Evolutionary conservation across 2,329 filamentous ascomycete genomes (phyloP).

Genomic region (Emergomyces orientalis): DNA sequence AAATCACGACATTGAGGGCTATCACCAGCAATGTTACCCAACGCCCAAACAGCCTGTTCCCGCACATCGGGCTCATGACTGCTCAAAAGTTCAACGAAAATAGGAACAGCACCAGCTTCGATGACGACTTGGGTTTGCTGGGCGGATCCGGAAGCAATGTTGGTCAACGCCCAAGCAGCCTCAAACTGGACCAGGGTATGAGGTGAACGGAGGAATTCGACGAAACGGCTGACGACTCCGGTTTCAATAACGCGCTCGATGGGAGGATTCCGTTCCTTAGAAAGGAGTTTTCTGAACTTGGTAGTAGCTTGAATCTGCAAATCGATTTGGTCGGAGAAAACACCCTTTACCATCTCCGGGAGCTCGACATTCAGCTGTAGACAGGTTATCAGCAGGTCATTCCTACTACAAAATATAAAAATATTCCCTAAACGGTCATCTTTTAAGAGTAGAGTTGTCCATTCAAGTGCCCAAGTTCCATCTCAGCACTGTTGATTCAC

Average conservation of each 20-base stretch:
- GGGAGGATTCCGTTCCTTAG: conserved; percentile 96
- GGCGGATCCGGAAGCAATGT: conserved; percentile 95
- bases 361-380: conserved; percentile 88
- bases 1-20: conserved; percentile 97
- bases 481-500: background rate
- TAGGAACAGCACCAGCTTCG: conserved; percentile 93
- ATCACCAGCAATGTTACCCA: conserved; percentile 98
- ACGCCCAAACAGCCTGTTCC: conserved; percentile 96
- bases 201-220: conserved; percentile 94
- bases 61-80: conserved; percentile 96
- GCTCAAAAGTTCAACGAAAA: conserved; percentile 90
- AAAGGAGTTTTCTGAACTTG: conserved; percentile 95
- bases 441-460: background rate
- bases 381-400: conserved; percentile 1
- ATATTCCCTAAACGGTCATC: background rate
- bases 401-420: background rate
- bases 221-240: conserved; percentile 91
- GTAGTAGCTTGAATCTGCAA: conserved; percentile 95
- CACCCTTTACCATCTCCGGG: conserved; percentile 92
- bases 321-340: conserved; percentile 98
- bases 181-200: conserved; percentile 98
- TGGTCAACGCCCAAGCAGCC: conserved; percentile 97
- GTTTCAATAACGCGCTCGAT: conserved; percentile 99
- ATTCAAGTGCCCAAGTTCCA: too few species aligned
- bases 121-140: conserved; percentile 98